Percentiles rank a stretch among this genome's conserved stretches.
These are phyloP conservation scores for Colletotrichum sp. DNA, from an alignment of 2,329 filamentous ascomycete species.

Conservation along the genomic window DNA sequence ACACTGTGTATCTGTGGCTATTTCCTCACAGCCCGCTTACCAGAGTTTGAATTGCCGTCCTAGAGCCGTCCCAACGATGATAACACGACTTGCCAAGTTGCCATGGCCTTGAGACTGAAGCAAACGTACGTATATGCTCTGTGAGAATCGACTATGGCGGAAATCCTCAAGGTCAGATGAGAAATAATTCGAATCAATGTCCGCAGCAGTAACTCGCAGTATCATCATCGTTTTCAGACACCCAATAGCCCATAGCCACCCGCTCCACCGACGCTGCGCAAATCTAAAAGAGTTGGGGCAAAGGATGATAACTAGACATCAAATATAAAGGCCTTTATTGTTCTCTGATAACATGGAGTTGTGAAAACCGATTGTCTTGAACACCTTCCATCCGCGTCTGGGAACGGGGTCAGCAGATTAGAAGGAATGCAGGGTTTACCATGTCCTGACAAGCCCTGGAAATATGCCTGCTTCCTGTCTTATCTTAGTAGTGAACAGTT, in stretches of 20 bases:
- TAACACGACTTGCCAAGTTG: neutral
- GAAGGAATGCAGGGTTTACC: neutral
- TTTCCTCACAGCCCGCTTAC: neutral
- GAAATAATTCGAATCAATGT: neutral
- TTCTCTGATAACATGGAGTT: neutral
- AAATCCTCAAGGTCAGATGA: neutral
- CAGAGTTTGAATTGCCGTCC: neutral
- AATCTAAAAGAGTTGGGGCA: too few relatives aligned
- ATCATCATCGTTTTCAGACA: neutral
- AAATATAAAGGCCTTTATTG: neutral
- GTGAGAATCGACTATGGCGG: rapidly evolving
- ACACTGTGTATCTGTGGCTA: neutral
- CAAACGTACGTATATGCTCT: too few relatives aligned
- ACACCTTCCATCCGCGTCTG: neutral
- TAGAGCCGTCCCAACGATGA: neutral
- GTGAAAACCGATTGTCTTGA: neutral
- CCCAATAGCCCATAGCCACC: neutral
- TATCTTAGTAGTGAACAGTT: neutral
- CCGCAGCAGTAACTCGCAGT: neutral
- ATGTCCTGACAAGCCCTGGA: neutral
- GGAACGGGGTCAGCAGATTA: neutral
- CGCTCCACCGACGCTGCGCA: neutral
- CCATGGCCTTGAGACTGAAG: neutral
- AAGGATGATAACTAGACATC: neutral
- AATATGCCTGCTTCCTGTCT: neutral